phyloP scores from a whole-genome alignment of 2,329 filamentous ascomycete genomes.

The Lecanicillium sp. region DNA sequence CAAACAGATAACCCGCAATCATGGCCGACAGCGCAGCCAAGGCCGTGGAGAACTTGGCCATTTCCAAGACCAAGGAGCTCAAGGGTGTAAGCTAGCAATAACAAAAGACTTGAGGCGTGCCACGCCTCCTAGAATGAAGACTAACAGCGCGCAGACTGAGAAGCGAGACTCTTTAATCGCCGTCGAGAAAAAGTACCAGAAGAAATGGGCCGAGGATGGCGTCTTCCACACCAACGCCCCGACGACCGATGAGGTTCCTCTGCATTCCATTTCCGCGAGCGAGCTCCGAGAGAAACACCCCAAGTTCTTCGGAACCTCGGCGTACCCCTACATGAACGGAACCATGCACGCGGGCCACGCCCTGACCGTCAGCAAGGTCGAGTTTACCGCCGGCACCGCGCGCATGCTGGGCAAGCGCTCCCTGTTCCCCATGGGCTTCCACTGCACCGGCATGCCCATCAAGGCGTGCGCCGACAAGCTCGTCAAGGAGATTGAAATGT shows the following conservation, averaged over 20 bases:
- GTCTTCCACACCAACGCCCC: conserved; percentile 87
- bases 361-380: conserved; percentile 88
- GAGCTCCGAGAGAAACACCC: conserved; percentile 75
- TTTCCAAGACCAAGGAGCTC: conserved; percentile 56
- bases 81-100: conserved; percentile 45
- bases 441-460: conserved; percentile 93
- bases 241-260: conserved; percentile 67
- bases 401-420: conserved; percentile 85
- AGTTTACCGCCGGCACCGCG: conserved; percentile 81
- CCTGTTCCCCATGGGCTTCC: conserved; percentile 88
- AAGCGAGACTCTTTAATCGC: conserved; percentile 78
- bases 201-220: conserved; percentile 44
- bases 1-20: conserved; percentile 20
- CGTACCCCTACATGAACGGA: conserved; percentile 71
- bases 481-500: conserved; percentile 78
- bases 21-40: conserved; percentile 43
- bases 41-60: conserved; percentile 44
- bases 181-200: conserved; percentile 88
- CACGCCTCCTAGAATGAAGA: background rate
- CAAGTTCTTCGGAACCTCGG: conserved; percentile 73
- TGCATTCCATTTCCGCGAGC: conserved; percentile 64
- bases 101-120: background rate
- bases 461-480: conserved; percentile 97
- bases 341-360: conserved; percentile 85
- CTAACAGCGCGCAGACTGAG: conserved; percentile 55